phyloP scores from a whole-genome alignment of 2,329 filamentous ascomycete genomes.

The Alternaria sp. region DNA sequence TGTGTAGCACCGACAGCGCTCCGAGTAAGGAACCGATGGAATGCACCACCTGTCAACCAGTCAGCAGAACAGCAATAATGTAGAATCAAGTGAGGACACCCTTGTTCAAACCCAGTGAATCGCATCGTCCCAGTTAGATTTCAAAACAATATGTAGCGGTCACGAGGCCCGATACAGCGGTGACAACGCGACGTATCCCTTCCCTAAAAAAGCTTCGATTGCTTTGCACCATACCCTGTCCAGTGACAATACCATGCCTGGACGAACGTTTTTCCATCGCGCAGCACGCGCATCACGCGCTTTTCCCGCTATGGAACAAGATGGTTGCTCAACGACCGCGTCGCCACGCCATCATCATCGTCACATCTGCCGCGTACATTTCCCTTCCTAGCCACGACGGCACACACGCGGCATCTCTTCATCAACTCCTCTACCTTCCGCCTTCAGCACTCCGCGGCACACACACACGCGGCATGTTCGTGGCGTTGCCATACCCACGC shows the following conservation, averaged over 20 bases:
- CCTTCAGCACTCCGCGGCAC: not conserved
- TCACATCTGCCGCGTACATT: not conserved
- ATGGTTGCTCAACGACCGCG: not conserved
- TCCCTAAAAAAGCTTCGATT: not conserved
- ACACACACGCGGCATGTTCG: not conserved
- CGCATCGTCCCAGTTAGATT: not conserved
- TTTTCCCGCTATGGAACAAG: not conserved
- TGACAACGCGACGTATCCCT: conserved; percentile 1
- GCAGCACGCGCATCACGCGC: not conserved
- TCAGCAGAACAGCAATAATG: not conserved
- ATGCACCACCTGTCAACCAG: not conserved
- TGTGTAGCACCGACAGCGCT: not conserved
- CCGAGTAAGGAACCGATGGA: not conserved
- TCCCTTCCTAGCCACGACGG: not conserved
- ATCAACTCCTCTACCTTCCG: not conserved
- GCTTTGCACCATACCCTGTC: not conserved
- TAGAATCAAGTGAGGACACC: not conserved
- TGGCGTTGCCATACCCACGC: not conserved
- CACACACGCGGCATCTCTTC: not conserved
- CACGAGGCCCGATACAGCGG: not conserved
- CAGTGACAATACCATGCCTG: not conserved
- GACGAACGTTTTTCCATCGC: not conserved
- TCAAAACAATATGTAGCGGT: not conserved
- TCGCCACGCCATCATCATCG: not conserved
- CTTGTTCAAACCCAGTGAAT: not conserved